phyloP scores from a whole-genome alignment of 2,329 filamentous ascomycete genomes.

The Epichloe aotearoae region DNA sequence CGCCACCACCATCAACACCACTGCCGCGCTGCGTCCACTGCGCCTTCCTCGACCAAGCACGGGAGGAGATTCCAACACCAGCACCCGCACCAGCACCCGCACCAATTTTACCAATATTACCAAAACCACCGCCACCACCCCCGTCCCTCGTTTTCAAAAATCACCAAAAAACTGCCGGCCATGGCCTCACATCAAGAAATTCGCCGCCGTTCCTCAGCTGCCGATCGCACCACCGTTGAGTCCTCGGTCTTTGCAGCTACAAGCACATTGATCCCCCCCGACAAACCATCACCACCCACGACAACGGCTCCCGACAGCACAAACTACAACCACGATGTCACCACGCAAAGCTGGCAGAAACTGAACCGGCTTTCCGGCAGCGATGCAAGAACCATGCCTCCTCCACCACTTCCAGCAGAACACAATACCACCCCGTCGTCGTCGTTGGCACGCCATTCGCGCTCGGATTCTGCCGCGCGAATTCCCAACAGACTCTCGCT shows the following conservation, averaged over 20 bases:
- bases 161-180: constrained; percentile 14
- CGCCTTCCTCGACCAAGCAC: constrained; percentile 24
- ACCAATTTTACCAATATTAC: constrained; percentile 12
- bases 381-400: constrained; percentile 17
- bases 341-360: not conserved
- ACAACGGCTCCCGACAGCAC: constrained; percentile 3
- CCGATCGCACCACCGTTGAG: constrained; percentile 21
- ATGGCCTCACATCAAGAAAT: constrained; percentile 26
- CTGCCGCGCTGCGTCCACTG: constrained; percentile 18
- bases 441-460: constrained; percentile 30
- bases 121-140: not conserved
- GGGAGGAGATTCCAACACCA: constrained; percentile 9
- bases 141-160: constrained; percentile 9
- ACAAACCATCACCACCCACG: constrained; percentile 4
- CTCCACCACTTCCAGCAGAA: constrained; percentile 23
- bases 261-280: constrained; percentile 11
- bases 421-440: constrained; percentile 26
- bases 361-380: not conserved
- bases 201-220: constrained; percentile 26
- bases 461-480: constrained; percentile 40
- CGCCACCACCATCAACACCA: not conserved
- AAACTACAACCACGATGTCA: not conserved
- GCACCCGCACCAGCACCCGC: constrained; percentile 7
- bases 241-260: constrained; percentile 11
- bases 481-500: constrained; percentile 46